Conservation (phyloP, 73 alveolate genomes). For the Breviolum minutum region DNA sequence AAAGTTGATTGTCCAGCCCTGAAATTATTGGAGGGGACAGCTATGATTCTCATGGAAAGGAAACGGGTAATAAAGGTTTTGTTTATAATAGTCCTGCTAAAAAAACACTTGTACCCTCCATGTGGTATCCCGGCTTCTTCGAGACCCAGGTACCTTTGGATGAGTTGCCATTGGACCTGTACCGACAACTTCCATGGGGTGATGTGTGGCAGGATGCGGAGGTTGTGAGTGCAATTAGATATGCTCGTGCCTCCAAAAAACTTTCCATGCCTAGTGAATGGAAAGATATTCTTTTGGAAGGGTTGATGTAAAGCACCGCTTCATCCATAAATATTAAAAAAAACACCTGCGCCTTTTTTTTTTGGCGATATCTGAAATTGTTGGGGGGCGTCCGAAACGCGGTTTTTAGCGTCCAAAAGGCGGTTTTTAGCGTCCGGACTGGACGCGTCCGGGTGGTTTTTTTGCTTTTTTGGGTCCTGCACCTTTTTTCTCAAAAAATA, state of each 20-base stretch:
- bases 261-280: neutral
- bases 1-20: too few species aligned
- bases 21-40: neutral
- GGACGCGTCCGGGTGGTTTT: slow-evolving; percentile 41
- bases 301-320: too few species aligned
- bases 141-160: neutral
- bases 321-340: too few species aligned
- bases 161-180: neutral
- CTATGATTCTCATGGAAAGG: neutral
- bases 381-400: neutral
- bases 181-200: neutral
- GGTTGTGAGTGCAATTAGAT: neutral
- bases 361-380: too few species aligned
- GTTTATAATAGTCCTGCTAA: too few species aligned
- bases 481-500: neutral
- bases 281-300: neutral
- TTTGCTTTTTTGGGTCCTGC: neutral
- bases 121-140: neutral
- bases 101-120: too few species aligned
- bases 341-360: neutral
- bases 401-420: slow-evolving; percentile 40
- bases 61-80: neutral
- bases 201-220: neutral
- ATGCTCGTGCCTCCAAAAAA: neutral
- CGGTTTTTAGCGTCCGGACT: slow-evolving; percentile 9